A percentile compares a stretch with the other conserved stretches of the same genome.
These are phyloP conservation scores for Haberlea rhodopensis DNA, from an alignment of 257 asterid genomes.

Conservation along the genomic window DNA sequence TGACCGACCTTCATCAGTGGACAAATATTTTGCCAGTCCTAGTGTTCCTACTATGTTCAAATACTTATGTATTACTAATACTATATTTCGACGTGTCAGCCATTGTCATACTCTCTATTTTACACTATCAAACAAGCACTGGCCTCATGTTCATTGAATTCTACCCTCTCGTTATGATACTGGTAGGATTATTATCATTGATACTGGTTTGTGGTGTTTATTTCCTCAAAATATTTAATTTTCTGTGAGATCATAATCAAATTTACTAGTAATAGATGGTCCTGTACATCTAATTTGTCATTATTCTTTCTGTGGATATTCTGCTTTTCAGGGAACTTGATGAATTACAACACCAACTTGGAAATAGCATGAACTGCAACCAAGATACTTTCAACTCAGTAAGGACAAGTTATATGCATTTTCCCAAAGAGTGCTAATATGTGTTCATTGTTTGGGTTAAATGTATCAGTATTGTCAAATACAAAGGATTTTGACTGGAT, in stretches of 20 bases:
- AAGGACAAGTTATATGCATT: constrained; percentile 29
- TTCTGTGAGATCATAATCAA: constrained; percentile 2
- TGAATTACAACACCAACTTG: constrained; percentile 41
- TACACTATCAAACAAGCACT: not conserved
- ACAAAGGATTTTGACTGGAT: no score
- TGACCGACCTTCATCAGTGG: no score
- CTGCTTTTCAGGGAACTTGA: constrained; percentile 45
- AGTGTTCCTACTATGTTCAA: no score
- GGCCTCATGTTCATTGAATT: not conserved
- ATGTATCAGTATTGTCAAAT: no score
- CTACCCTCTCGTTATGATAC: not conserved
- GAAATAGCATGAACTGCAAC: constrained; percentile 35
- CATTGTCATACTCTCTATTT: not conserved
- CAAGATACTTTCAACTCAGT: constrained; percentile 42
- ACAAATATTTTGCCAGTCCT: no score
- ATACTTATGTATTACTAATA: no score
- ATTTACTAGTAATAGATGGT: constrained; percentile 1
- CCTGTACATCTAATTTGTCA: constrained; percentile 6
- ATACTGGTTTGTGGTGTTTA: not conserved
- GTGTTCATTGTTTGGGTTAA: constrained; percentile 5
- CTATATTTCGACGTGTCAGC: no score
- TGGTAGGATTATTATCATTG: not conserved
- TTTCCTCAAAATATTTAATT: constrained; percentile 12
- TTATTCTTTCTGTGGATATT: constrained; percentile 9
- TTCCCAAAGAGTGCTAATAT: constrained; percentile 10